A percentile compares a stretch with the other conserved stretches of the same genome.
phyloP scores from a whole-genome alignment of 1,284 basidiomycete species.

The Sutorius eximius region DNA sequence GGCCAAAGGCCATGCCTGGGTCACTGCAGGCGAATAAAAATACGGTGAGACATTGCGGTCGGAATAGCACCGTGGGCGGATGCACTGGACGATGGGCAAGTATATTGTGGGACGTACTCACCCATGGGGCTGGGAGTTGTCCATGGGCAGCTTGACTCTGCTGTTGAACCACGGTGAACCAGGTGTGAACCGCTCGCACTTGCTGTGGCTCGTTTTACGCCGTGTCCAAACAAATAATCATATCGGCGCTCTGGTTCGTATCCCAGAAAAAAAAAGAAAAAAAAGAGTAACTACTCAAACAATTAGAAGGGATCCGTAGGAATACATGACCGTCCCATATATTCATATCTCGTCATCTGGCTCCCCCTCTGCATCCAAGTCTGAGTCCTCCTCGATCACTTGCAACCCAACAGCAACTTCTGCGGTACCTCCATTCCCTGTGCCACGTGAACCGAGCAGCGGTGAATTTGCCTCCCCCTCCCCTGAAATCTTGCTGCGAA shows the following conservation, averaged over 20 bases:
- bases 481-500: constrained; percentile 24
- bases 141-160: constrained; percentile 25
- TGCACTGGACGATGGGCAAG: background rate
- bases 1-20: constrained; percentile 35
- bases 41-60: constrained; percentile 18
- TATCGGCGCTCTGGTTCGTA: constrained; percentile 24
- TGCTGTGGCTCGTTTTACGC: constrained; percentile 35
- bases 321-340: constrained; percentile 21
- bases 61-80: background rate
- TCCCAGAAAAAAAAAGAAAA: background rate
- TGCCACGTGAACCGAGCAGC: background rate
- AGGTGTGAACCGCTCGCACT: constrained; percentile 35
- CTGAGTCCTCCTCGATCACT: constrained; percentile 31
- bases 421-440: background rate
- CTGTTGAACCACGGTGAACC: constrained; percentile 38
- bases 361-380: constrained; percentile 42
- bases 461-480: constrained; percentile 17
- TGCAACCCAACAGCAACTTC: constrained; percentile 3
- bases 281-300: constrained; percentile 1
- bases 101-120: constrained; percentile 28
- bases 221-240: constrained; percentile 27
- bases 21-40: constrained; percentile 23
- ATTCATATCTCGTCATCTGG: constrained; percentile 38
- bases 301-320: constrained; percentile 25
- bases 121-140: constrained; percentile 37